Percentiles rank a stretch among this genome's conserved stretches.
Conservation (phyloP, 1,284 basidiomycete species). For the Veloporphyrellus conicus region DNA sequence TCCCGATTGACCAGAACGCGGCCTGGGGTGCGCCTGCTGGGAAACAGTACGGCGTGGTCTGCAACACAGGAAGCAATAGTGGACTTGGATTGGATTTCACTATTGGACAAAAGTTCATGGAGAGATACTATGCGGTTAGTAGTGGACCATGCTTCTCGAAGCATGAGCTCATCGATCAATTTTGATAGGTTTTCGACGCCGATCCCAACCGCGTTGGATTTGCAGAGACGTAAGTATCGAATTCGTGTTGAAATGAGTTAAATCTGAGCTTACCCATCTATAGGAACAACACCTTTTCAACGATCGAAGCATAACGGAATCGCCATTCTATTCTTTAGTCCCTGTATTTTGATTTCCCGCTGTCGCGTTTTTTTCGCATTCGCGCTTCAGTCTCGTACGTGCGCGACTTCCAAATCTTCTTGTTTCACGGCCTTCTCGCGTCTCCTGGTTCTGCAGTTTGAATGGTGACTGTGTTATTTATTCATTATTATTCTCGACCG, state of each 20-base stretch:
- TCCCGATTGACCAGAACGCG: conserved; percentile 21
- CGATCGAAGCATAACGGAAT: no score
- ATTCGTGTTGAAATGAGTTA: neutral
- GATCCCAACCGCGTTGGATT: conserved; percentile 23
- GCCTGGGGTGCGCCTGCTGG: conserved; percentile 13
- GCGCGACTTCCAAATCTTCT: no score
- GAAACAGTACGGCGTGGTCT: conserved; percentile 21
- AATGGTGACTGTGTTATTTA: no score
- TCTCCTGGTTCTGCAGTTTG: no score
- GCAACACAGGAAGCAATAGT: conserved; percentile 7
- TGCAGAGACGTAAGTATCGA: conserved; percentile 25
- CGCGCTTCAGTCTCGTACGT: no score
- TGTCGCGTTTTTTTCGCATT: no score
- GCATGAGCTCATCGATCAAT: neutral
- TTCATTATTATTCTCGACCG: no score
- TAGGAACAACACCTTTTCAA: conserved; percentile 16
- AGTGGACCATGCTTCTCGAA: neutral
- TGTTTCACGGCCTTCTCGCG: no score
- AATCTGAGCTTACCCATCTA: neutral
- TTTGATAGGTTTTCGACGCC: conserved; percentile 24
- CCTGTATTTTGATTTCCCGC: no score
- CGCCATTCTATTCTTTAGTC: no score
- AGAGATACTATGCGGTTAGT: conserved; percentile 29
- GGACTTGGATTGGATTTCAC: conserved; percentile 23
- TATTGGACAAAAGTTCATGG: conserved; percentile 28